phyloP scores from a whole-genome alignment of 2,329 filamentous ascomycete genomes.

The Alternaria ethzedia region DNA sequence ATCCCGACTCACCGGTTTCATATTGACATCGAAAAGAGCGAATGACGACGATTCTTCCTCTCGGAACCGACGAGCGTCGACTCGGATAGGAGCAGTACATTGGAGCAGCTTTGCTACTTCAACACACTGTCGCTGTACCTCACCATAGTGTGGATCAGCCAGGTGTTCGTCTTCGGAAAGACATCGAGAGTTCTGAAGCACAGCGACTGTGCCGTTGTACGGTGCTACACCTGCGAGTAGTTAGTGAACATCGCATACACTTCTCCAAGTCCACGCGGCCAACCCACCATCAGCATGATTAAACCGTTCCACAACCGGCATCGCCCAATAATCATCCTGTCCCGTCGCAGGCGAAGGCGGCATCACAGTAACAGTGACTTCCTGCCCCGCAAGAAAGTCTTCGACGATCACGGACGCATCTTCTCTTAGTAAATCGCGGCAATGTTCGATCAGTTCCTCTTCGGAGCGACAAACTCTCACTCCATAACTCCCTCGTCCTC shows the following conservation, averaged over 20 bases:
- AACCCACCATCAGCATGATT: neutral
- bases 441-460: neutral
- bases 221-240: fast-evolving
- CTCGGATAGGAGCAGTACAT: neutral
- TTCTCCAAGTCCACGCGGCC: fast-evolving
- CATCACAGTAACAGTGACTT: neutral
- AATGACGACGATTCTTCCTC: neutral
- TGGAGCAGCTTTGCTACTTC: neutral
- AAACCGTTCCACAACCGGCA: neutral
- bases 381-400: neutral
- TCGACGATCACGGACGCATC: neutral
- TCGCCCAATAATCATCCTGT: neutral
- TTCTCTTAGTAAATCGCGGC: neutral
- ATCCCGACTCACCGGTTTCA: no score
- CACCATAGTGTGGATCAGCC: neutral
- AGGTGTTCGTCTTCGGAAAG: fast-evolving
- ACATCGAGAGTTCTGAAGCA: neutral
- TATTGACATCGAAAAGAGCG: neutral
- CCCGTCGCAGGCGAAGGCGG: neutral
- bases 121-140: neutral
- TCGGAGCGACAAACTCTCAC: neutral
- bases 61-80: neutral
- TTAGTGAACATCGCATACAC: neutral
- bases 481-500: neutral
- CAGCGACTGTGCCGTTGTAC: neutral